Conservation (phyloP, 2,329 filamentous ascomycete genomes). For the Tympanopsis confertula region DNA sequence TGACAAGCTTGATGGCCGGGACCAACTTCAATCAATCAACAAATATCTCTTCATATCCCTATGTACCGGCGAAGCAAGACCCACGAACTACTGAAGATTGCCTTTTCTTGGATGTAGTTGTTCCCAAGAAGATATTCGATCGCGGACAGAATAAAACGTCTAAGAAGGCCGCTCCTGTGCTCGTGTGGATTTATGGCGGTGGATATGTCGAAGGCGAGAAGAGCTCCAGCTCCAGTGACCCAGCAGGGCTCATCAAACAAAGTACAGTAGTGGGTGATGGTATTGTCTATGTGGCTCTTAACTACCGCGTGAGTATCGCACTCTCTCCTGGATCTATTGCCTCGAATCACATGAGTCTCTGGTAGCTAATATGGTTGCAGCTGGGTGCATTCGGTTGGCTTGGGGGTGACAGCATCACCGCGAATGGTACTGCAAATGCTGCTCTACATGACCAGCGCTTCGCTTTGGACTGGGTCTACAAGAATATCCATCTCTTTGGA, state of each 20-base stretch:
- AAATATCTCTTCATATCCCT: background rate
- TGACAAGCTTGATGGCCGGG: slow-evolving; percentile 4
- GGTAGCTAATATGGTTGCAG: background rate
- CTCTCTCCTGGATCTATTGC: too few species aligned
- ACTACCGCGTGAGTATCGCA: slow-evolving; percentile 30
- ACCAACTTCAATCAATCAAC: slow-evolving; percentile 2
- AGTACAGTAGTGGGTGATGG: slow-evolving; percentile 18
- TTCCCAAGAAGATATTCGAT: slow-evolving; percentile 24
- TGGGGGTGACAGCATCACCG: slow-evolving; percentile 28
- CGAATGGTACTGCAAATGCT: slow-evolving; percentile 30
- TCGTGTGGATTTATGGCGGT: slow-evolving; percentile 38
- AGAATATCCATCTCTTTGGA: slow-evolving; percentile 38
- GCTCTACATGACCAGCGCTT: slow-evolving; percentile 40
- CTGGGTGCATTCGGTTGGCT: slow-evolving; percentile 36
- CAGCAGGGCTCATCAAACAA: slow-evolving; percentile 22
- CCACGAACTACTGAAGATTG: slow-evolving; percentile 27
- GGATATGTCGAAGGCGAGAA: slow-evolving; percentile 30
- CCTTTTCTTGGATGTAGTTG: slow-evolving; percentile 31
- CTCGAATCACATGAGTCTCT: background rate
- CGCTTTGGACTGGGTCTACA: slow-evolving; percentile 39
- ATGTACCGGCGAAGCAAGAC: slow-evolving; percentile 2
- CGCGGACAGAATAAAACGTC: slow-evolving; percentile 2
- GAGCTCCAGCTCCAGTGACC: slow-evolving; percentile 17
- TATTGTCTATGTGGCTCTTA: slow-evolving; percentile 28
- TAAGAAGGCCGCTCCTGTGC: slow-evolving; percentile 22